A percentile compares a stretch with the other conserved stretches of the same genome.
phyloP scores from a whole-genome alignment of 2,329 filamentous ascomycete genomes.

The Aspergillaceae sp. region DNA sequence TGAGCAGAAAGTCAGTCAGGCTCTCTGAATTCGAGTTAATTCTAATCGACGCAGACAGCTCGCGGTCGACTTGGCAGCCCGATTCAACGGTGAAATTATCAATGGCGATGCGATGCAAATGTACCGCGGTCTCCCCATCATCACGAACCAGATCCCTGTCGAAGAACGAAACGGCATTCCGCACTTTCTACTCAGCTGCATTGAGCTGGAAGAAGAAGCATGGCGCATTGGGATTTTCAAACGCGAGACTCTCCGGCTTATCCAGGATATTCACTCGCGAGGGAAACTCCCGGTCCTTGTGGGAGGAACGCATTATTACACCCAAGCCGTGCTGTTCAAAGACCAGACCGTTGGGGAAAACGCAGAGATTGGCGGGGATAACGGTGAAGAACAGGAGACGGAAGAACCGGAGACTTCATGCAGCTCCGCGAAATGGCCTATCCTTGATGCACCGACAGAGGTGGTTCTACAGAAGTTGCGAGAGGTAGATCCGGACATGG shows the following conservation, averaged over 20 bases:
- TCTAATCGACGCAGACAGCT: conserved; percentile 50
- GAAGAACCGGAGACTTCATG: conserved; percentile 7
- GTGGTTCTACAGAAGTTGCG: conserved; percentile 63
- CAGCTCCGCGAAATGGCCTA: conserved; percentile 49
- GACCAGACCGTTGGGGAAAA: conserved; percentile 51
- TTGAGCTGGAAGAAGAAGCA: conserved; percentile 65
- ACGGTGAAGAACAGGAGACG: conserved; percentile 13
- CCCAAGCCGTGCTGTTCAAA: conserved; percentile 77
- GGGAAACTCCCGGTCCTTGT: conserved; percentile 83
- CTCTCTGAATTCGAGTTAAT: background rate
- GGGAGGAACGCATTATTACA: conserved; percentile 93
- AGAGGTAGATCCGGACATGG: conserved; percentile 83
- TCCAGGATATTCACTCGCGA: conserved; percentile 67
- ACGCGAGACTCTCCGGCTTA: conserved; percentile 56
- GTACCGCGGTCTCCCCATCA: conserved; percentile 82
- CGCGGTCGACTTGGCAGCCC: conserved; percentile 75
- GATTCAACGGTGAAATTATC: conserved; percentile 85
- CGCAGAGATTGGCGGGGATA: conserved; percentile 16
- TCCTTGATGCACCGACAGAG: conserved; percentile 63
- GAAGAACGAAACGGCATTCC: conserved; percentile 70
- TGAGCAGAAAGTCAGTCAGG: conserved; percentile 32
- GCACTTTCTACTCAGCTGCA: conserved; percentile 78
- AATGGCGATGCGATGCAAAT: conserved; percentile 98
- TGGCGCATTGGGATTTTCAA: conserved; percentile 80
- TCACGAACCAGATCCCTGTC: conserved; percentile 82